These are phyloP conservation scores for Penicillium arizonense DNA, from an alignment of 495 filamentous ascomycete genomes.

Conservation along the genomic window DNA sequence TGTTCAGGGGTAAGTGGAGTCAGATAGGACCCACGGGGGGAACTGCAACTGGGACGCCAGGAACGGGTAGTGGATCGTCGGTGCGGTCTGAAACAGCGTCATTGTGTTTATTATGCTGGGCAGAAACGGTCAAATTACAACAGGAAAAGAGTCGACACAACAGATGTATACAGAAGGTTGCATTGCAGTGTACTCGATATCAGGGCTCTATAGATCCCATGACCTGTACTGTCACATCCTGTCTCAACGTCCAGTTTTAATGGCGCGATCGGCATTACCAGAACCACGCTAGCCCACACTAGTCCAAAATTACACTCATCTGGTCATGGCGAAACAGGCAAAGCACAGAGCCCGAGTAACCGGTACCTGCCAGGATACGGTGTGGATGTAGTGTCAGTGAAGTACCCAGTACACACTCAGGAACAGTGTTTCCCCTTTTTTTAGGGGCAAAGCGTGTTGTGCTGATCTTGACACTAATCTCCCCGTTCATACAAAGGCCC, in stretches of 20 bases:
- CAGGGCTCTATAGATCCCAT: too few relatives aligned
- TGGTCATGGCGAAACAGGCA: not conserved
- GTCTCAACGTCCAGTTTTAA: not conserved
- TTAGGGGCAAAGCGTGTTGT: slow-evolving; percentile 4
- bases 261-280: slow-evolving; percentile 3
- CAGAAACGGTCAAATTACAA: not conserved
- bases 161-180: not conserved
- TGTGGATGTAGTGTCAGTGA: not conserved
- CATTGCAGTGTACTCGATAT: not conserved
- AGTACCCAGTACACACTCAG: slow-evolving; percentile 5
- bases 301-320: slow-evolving; percentile 8
- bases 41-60: slow-evolving; percentile 15
- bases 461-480: slow-evolving; percentile 45
- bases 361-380: slow-evolving; percentile 5
- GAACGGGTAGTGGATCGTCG: slow-evolving; percentile 26
- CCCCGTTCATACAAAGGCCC: slow-evolving; percentile 46
- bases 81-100: slow-evolving; percentile 9
- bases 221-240: not conserved
- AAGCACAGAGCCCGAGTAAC: not conserved
- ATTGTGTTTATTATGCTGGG: too few relatives aligned
- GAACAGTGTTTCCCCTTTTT: not conserved
- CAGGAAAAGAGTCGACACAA: not conserved
- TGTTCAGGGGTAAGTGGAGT: slow-evolving; percentile 33
- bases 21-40: slow-evolving; percentile 6
- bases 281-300: slow-evolving; percentile 2